Base-by-base conservation (phyloP, 2,329 filamentous ascomycete species). In the Celoporthe dispersa region DNA sequence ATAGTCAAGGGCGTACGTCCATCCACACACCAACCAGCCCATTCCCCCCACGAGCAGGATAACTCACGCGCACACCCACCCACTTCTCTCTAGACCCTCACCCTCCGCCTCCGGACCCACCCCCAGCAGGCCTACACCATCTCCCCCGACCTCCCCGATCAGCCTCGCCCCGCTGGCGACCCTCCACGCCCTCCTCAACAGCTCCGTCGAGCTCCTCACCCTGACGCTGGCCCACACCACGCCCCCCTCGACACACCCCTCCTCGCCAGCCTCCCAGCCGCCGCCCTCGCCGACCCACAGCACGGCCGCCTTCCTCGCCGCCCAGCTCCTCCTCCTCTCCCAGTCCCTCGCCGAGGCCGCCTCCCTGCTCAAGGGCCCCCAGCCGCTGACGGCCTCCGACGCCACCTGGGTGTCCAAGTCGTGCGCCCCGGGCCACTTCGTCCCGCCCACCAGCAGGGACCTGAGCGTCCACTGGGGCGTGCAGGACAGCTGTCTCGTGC, bases 1-100 rank as follows among this genome's bases (percentile, higher is more conserved):
- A 91, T 99, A 73, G 91, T 97, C 73, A 97, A 97, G 79, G 95
- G 94, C 74, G 93, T 94, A 84, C 75, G 90, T 86, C 7, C 61
- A 31, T 37, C 53, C 55, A 16, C 37, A 22, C 4, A 22, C 14
- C 22, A 33, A 33, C 2, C 1, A 8, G 12, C 31, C 33, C 33
- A 39, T 48, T n/a, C 7, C 12, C 11, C 8, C 12, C 1, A 61
- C 8, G 19, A 39, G 31, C 59, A 25, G 9, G 14, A 35, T n/a
- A 33, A 41, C 51, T 70, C 5, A 62, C 33, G 16, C 22, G 35
- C 19, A 22, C 2, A 28, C 35, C n/a, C n/a, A n/a, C n/a, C n/a
- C 25, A 8, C 31, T 12, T 22, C 4, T 11, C 14, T 31, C 9
- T 75, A 93, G 91, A 91, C 92, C 72, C 87, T 97, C 72, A 89